Evolutionary conservation across 2,329 filamentous ascomycete species (phyloP).

Genomic region (Neobulgaria alba): DNA sequence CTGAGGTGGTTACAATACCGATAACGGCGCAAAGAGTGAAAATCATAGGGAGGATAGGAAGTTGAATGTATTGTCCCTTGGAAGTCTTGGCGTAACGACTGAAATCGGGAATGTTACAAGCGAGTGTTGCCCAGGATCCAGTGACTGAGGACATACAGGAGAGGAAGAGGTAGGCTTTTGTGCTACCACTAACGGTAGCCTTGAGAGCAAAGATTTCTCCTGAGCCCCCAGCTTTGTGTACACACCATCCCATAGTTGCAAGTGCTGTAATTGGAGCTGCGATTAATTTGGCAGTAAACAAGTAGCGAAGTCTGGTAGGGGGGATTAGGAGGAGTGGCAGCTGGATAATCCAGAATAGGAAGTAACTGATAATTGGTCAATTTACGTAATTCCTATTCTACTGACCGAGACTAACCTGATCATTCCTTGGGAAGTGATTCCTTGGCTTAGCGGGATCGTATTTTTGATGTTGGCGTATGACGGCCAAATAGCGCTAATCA

Average conservation of each 20-base stretch:
- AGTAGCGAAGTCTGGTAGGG: conserved; percentile 36
- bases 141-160: conserved; percentile 26
- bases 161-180: conserved; percentile 24
- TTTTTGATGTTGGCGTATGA: conserved; percentile 46
- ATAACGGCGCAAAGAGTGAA: conserved; percentile 31
- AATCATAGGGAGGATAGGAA: conserved; percentile 23
- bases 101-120: conserved; percentile 31
- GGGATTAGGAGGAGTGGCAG: conserved; percentile 43
- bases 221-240: conserved; percentile 44
- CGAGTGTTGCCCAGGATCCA: conserved; percentile 27
- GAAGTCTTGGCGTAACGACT: conserved; percentile 25
- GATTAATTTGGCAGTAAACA: conserved; percentile 43
- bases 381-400: too few species aligned
- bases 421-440: conserved; percentile 49
- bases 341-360: conserved; percentile 35
- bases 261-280: conserved; percentile 50
- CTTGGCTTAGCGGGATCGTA: conserved; percentile 37
- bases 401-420: conserved; percentile 37
- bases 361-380: too few species aligned
- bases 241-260: conserved; percentile 54
- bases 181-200: conserved; percentile 20
- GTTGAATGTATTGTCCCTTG: conserved; percentile 33
- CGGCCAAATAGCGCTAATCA: conserved; percentile 43
- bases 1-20: conserved; percentile 50
- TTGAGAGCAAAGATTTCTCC: conserved; percentile 21